A percentile compares a stretch with the other conserved stretches of the same genome.
Evolutionary conservation across 1,284 basidiomycete species (phyloP).

Genomic region (Takashimella koratensis): DNA sequence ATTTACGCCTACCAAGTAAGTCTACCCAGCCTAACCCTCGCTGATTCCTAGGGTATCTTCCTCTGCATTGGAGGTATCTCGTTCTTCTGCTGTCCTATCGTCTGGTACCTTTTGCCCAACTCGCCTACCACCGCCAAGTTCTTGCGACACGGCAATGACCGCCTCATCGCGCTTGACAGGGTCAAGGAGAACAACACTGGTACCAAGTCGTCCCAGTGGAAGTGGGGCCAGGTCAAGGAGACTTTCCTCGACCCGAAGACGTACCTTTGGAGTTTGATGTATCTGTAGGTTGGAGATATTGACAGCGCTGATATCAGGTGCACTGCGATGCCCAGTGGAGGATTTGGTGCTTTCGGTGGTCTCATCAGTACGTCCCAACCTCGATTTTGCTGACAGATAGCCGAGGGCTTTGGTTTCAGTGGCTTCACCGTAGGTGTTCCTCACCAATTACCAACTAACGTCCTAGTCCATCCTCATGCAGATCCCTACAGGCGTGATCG

Average conservation of each 20-base stretch:
- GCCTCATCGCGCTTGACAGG: slow-evolving; percentile 34
- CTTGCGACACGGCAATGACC: slow-evolving; percentile 30
- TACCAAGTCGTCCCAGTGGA: slow-evolving; percentile 25
- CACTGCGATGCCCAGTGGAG: slow-evolving; percentile 14
- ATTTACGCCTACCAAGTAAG: too few relatives aligned
- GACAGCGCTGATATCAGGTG: too few relatives aligned
- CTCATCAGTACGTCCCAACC: too few relatives aligned
- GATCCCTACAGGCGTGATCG: slow-evolving; percentile 51
- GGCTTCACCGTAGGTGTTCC: too few relatives aligned
- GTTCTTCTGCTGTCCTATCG: slow-evolving; percentile 48
- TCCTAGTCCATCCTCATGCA: slow-evolving; percentile 17
- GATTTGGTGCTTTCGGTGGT: slow-evolving; percentile 19
- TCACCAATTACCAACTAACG: too few relatives aligned
- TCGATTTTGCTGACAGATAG: too few relatives aligned
- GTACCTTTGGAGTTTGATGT: slow-evolving; percentile 18
- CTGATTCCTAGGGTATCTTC: slow-evolving; percentile 52
- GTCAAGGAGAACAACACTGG: slow-evolving; percentile 40
- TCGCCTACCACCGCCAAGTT: slow-evolving; percentile 31
- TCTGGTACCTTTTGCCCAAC: slow-evolving; percentile 47
- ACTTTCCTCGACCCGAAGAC: slow-evolving; percentile 30
- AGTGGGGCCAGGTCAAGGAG: slow-evolving; percentile 34
- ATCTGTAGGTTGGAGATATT: too few relatives aligned
- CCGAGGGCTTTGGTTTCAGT: slow-evolving; percentile 27
- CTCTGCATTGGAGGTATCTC: slow-evolving; percentile 54
- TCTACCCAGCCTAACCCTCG: too few relatives aligned